phyloP scores from a whole-genome alignment of 83 land plant genomes.

The Diphasiastrum complanatum region DNA sequence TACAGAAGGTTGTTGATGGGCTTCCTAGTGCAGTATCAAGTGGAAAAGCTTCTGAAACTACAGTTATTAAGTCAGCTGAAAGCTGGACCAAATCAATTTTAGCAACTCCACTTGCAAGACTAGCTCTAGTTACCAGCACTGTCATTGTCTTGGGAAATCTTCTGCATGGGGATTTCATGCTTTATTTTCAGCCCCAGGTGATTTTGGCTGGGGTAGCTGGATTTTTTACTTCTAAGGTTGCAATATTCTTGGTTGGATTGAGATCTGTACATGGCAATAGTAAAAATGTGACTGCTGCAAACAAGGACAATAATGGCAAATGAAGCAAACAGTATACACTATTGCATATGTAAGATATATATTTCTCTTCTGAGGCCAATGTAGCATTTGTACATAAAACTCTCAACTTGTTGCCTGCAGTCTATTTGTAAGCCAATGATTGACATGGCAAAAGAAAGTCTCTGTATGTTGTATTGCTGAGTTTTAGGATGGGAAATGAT shows the following conservation, averaged over 20 bases:
- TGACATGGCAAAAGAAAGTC: no score
- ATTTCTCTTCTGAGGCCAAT: no score
- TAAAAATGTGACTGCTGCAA: no score
- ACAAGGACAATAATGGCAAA: no score
- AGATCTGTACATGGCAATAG: conserved; percentile 27
- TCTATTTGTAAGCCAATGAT: no score
- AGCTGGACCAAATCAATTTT: conserved; percentile 17
- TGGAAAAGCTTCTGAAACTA: not conserved
- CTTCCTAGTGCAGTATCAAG: conserved; percentile 20
- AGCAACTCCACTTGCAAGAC: conserved; percentile 29
- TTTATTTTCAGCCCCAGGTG: conserved; percentile 35
- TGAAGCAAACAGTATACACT: no score
- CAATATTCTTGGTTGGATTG: conserved; percentile 52
- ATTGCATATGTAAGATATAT: no score
- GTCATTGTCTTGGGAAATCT: conserved; percentile 28
- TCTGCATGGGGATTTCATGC: conserved; percentile 14
- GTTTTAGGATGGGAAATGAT: no score
- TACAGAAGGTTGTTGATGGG: conserved; percentile 54
- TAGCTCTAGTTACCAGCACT: conserved; percentile 29
- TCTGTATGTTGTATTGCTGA: no score
- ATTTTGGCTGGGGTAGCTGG: conserved; percentile 47
- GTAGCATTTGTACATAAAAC: no score
- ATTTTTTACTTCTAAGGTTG: conserved; percentile 55
- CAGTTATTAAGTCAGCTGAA: not conserved
- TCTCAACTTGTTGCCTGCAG: no score